phyloP scores from a whole-genome alignment of 108 stramenopile species.

The Pseudonitzschia pungens region DNA sequence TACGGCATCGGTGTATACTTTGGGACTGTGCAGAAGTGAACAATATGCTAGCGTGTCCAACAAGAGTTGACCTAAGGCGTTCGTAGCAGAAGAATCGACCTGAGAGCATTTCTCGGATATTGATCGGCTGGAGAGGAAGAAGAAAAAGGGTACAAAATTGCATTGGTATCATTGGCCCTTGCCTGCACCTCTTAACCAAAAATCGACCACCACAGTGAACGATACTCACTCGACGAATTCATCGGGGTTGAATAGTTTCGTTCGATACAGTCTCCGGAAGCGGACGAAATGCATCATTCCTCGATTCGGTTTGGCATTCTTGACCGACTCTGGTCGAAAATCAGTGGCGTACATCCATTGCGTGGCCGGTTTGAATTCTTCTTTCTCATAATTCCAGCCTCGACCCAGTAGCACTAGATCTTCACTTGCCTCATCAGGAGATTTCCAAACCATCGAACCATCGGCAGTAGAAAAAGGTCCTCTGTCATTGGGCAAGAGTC shows the following conservation, averaged over 20 bases:
- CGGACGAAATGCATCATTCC: conserved; percentile 56
- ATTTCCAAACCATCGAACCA: conserved; percentile 57
- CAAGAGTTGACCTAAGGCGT: conserved; percentile 35
- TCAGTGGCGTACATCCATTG: conserved; percentile 61
- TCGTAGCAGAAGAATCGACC: conserved; percentile 57
- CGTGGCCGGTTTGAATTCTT: conserved; percentile 24
- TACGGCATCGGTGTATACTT: conserved; percentile 36
- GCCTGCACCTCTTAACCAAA: too few species aligned
- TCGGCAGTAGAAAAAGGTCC: conserved; percentile 52
- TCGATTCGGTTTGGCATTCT: conserved; percentile 41
- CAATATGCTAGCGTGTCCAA: conserved; percentile 34
- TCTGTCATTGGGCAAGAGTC: conserved; percentile 59
- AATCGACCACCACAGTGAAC: not conserved
- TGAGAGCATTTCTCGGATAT: conserved; percentile 49
- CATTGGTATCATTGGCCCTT: conserved; percentile 1
- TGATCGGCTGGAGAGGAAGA: conserved; percentile 5
- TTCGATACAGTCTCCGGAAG: conserved; percentile 47
- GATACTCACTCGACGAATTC: conserved; percentile 40
- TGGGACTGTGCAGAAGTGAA: conserved; percentile 30
- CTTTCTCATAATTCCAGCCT: conserved; percentile 43
- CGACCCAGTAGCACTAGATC: conserved; percentile 42
- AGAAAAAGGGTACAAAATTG: not conserved
- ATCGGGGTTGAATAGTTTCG: conserved; percentile 51
- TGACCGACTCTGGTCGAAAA: conserved; percentile 40
- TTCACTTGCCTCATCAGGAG: conserved; percentile 41